Evolutionary conservation across 805 yeast genomes (phyloP).

Genomic region (Suhomyces xylopsoci): DNA sequence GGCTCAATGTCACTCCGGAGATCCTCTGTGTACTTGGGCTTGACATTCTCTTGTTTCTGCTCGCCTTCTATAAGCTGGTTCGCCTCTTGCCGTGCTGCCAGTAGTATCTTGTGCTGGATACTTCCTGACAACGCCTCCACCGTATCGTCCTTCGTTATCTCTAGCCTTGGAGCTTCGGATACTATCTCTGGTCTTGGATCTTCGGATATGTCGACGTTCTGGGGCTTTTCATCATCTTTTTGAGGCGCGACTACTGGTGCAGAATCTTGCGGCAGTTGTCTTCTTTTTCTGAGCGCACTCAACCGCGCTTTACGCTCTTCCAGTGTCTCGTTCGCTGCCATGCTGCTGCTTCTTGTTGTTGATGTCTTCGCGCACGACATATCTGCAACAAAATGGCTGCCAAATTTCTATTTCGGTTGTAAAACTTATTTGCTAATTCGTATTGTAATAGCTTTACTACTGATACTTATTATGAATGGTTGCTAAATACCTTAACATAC

Average conservation of each 20-base stretch:
- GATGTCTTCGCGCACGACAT: background rate
- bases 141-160: constrained; percentile 15
- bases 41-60: background rate
- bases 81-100: constrained; percentile 11
- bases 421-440: too few species aligned
- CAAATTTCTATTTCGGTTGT: background rate
- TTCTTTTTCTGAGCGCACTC: constrained; percentile 6
- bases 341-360: background rate
- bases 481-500: background rate
- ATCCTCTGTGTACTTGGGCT: constrained; percentile 24
- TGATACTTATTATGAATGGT: background rate
- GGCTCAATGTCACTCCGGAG: constrained; percentile 26
- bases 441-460: too few species aligned
- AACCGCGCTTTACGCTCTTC: constrained; percentile 7
- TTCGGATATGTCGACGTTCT: background rate
- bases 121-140: constrained; percentile 26
- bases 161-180: background rate
- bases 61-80: constrained; percentile 1
- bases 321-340: background rate
- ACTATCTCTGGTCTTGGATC: background rate
- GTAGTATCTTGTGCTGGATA: constrained; percentile 20
- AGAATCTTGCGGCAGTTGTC: background rate
- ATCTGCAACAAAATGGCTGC: background rate
- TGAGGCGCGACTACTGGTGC: background rate
- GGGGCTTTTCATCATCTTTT: background rate